These are phyloP conservation scores for Quercus robur DNA, from an alignment of 306 rosid species.

Conservation along the genomic window DNA sequence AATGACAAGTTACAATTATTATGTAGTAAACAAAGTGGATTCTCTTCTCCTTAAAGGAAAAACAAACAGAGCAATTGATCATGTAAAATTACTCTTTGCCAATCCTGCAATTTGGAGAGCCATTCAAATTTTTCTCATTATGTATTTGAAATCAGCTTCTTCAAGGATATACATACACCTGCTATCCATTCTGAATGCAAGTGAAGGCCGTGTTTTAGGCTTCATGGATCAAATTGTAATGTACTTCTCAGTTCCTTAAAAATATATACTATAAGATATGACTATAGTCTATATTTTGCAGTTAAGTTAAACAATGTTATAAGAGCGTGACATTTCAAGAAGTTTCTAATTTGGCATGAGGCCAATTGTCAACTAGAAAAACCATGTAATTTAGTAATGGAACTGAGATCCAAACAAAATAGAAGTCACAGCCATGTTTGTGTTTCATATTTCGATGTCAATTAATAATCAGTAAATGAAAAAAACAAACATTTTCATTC, in stretches of 20 bases:
- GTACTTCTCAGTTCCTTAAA: too few species aligned
- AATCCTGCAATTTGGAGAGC: neutral
- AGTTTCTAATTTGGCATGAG: slow-evolving; percentile 42
- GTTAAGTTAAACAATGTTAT: neutral
- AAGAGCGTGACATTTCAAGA: slow-evolving; percentile 15
- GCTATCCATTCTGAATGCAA: neutral
- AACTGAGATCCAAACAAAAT: slow-evolving; percentile 34
- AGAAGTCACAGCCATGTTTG: slow-evolving; percentile 33
- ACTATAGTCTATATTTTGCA: neutral
- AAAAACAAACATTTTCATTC: slow-evolving; percentile 11
- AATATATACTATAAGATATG: too few species aligned
- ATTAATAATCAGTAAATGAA: slow-evolving; percentile 6
- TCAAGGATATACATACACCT: neutral
- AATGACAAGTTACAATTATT: too few species aligned
- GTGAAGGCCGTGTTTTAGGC: neutral
- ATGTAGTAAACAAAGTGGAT: too few species aligned
- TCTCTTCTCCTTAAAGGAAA: too few species aligned
- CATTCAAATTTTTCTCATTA: neutral
- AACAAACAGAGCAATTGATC: too few species aligned
- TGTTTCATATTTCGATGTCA: slow-evolving; percentile 19
- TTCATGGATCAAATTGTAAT: too few species aligned
- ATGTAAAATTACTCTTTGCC: too few species aligned
- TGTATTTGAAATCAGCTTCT: neutral
- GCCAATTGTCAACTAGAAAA: slow-evolving; percentile 25
- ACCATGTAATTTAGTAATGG: neutral